phyloP scores from a whole-genome alignment of 345 rosid genomes.

The Arabis hirsuta region DNA sequence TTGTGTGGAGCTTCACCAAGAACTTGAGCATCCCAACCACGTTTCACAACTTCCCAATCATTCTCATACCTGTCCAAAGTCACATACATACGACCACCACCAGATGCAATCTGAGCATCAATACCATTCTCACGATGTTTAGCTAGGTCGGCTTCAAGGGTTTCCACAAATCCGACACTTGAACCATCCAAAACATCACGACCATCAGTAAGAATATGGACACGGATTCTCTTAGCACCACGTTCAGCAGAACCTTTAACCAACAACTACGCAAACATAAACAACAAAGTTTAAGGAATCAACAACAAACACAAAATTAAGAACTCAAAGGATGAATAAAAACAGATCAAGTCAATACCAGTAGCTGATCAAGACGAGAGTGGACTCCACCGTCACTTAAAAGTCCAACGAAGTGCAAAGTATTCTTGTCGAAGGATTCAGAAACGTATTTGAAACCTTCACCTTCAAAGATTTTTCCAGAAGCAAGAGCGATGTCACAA shows the following conservation, averaged over 20 bases:
- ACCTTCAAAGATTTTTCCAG: constrained; percentile 82
- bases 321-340: not conserved
- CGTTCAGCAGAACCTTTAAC: constrained; percentile 80
- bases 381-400: constrained; percentile 98
- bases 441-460: constrained; percentile 85
- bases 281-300: not conserved
- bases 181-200: constrained; percentile 98
- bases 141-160: constrained; percentile 72
- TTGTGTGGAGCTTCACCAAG: constrained; percentile 97
- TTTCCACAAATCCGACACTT: constrained; percentile 84
- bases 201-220: constrained; percentile 94
- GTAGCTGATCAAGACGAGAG: constrained; percentile 92
- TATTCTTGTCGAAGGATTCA: constrained; percentile 58
- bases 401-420: constrained; percentile 87
- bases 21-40: constrained; percentile 99
- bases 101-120: constrained; percentile 93
- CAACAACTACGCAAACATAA: constrained; percentile 59
- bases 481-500: constrained; percentile 86
- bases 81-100: constrained; percentile 98
- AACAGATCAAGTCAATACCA: constrained; percentile 44
- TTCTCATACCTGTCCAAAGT: constrained; percentile 99
- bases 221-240: constrained; percentile 90
- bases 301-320: not conserved
- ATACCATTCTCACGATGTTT: constrained; percentile 68
- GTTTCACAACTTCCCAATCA: constrained; percentile 90